Evolutionary conservation across 768 basidiomycete genomes (phyloP).

Genomic region (Kwoniella mangroviensis): DNA sequence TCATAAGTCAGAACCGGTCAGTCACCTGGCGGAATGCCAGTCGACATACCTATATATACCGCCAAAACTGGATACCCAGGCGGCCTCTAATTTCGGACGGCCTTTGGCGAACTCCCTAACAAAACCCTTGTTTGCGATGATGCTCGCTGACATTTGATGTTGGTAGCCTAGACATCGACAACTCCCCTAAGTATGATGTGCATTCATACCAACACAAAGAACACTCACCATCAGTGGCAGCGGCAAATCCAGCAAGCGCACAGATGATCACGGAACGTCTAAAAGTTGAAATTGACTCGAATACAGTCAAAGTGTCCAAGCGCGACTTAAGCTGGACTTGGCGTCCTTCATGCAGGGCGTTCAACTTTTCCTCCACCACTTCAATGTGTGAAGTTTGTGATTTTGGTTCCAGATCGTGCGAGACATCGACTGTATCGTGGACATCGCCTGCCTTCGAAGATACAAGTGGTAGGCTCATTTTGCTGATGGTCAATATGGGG

Average conservation of each 20-base stretch:
- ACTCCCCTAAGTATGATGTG: no score
- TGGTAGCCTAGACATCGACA: slow-evolving; percentile 19
- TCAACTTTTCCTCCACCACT: slow-evolving; percentile 15
- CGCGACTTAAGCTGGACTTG: slow-evolving; percentile 35
- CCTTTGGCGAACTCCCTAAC: slow-evolving; percentile 12
- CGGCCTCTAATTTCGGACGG: not conserved
- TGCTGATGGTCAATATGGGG: not conserved
- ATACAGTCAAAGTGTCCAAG: slow-evolving; percentile 25
- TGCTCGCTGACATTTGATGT: slow-evolving; percentile 16
- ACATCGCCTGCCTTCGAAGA: not conserved
- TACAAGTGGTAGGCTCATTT: not conserved
- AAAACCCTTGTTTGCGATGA: slow-evolving; percentile 32
- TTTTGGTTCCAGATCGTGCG: not conserved
- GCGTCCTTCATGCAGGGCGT: not conserved
- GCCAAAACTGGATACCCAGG: slow-evolving; percentile 23
- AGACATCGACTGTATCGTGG: not conserved
- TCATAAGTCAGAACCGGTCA: not conserved
- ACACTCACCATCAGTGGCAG: slow-evolving; percentile 34
- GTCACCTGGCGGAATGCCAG: not conserved
- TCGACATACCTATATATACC: slow-evolving; percentile 22
- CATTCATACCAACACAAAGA: no score
- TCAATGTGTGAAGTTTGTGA: not conserved
- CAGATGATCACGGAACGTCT: slow-evolving; percentile 28
- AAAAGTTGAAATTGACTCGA: slow-evolving; percentile 20
- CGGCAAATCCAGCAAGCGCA: slow-evolving; percentile 34